A percentile compares a stretch with the other conserved stretches of the same genome.
These are phyloP conservation scores for Populus euphratica DNA, from an alignment of 345 rosid species.

Conservation along the genomic window DNA sequence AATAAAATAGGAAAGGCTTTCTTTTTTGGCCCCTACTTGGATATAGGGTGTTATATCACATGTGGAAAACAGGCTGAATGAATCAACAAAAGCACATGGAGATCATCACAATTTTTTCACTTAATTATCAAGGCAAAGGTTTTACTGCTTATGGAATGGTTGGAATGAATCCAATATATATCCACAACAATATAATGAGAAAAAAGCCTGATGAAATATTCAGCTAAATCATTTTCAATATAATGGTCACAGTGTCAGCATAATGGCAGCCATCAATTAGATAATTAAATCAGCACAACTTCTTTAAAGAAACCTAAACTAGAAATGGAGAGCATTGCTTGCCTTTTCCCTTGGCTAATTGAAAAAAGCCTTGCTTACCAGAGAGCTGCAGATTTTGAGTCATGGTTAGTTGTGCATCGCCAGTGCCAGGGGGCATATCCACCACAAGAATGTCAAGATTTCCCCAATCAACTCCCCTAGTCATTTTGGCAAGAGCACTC, in stretches of 20 bases:
- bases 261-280: not conserved
- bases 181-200: not conserved
- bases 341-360: not conserved
- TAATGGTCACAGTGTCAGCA: not conserved
- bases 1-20: not conserved
- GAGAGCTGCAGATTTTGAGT: slow-evolving; percentile 66
- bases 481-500: slow-evolving; percentile 66
- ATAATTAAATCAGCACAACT: not conserved
- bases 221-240: not conserved
- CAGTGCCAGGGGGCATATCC: slow-evolving; percentile 82
- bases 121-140: not conserved
- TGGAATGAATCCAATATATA: not conserved
- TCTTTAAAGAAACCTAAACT: not conserved
- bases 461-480: slow-evolving; percentile 68
- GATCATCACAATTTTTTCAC: not conserved
- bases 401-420: slow-evolving; percentile 67
- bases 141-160: not conserved
- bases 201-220: not conserved
- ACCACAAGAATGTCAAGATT: slow-evolving; percentile 68
- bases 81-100: not conserved
- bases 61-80: not conserved
- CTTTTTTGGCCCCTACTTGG: not conserved
- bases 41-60: not conserved
- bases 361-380: slow-evolving; percentile 30
- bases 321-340: not conserved